Evolutionary conservation across 306 rosid species (phyloP).

Genomic region (Lagenaria siceraria): DNA sequence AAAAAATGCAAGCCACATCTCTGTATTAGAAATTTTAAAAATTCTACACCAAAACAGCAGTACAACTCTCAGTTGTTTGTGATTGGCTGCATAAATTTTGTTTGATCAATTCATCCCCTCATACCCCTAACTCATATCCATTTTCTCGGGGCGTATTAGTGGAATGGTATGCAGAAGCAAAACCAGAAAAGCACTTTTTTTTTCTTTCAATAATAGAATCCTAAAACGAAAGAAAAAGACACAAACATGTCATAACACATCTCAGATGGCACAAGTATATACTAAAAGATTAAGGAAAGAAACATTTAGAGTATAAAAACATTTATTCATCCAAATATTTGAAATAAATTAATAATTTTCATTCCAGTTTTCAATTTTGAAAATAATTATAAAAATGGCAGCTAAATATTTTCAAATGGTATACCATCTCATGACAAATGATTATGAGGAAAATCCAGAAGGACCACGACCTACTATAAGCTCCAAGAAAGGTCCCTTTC

Average conservation of each 20-base stretch:
- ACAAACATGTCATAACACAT: not conserved
- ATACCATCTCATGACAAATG: not conserved
- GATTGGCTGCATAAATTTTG: not conserved
- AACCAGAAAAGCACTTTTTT: not conserved
- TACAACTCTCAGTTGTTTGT: not conserved
- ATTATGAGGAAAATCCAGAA: not conserved
- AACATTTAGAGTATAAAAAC: not conserved
- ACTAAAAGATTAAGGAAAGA: not conserved
- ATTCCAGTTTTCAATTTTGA: not conserved
- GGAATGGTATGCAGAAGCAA: not conserved
- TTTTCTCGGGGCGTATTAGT: not conserved
- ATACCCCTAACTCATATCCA: not conserved
- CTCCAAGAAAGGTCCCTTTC: not conserved
- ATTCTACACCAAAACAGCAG: not conserved
- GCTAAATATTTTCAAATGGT: not conserved
- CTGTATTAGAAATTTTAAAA: not conserved
- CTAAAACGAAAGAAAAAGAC: not conserved
- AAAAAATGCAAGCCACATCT: not conserved
- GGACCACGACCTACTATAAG: not conserved
- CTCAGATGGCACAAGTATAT: not conserved
- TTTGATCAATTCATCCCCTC: not conserved
- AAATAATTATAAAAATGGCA: not conserved
- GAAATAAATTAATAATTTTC: not conserved
- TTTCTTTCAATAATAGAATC: not conserved
- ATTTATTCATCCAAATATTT: not conserved